phyloP scores from a whole-genome alignment of 2,329 filamentous ascomycete species.

The Emmonsiellopsis sp. region DNA sequence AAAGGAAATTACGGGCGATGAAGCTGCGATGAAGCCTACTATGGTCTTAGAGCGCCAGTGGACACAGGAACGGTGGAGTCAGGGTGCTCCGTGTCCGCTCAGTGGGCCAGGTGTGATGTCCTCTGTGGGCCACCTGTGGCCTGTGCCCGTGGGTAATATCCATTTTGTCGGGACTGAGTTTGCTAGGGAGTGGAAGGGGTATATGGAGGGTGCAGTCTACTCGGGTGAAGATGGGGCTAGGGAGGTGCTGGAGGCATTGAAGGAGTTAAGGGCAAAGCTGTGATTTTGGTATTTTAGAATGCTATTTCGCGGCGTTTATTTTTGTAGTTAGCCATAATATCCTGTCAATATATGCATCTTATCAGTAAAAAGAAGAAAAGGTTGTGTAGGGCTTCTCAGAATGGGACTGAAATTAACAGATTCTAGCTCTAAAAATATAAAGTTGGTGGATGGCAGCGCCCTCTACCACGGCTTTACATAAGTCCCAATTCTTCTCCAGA shows the following conservation, averaged over 20 bases:
- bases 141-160: constrained; percentile 29
- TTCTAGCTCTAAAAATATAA: not conserved
- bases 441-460: not conserved
- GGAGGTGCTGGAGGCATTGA: constrained; percentile 31
- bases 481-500: not conserved
- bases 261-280: not conserved
- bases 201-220: constrained; percentile 49
- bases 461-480: not conserved
- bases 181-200: constrained; percentile 45
- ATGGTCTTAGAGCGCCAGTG: constrained; percentile 26
- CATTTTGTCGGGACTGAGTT: constrained; percentile 50
- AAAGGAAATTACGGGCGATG: constrained; percentile 18
- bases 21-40: constrained; percentile 11
- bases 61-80: constrained; percentile 28
- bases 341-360: not conserved
- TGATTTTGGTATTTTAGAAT: not conserved
- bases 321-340: not conserved
- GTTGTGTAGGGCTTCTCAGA: too few relatives aligned
- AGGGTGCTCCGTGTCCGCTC: constrained; percentile 30
- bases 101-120: constrained; percentile 29
- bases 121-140: constrained; percentile 19
- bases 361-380: too few relatives aligned
- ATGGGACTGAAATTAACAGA: too few relatives aligned
- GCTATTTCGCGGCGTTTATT: not conserved
- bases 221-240: constrained; percentile 42